Percentiles rank a stretch among this genome's conserved stretches.
These are phyloP conservation scores for Aspergillus sp. DNA, from an alignment of 2,329 filamentous ascomycete genomes.

Conservation along the genomic window DNA sequence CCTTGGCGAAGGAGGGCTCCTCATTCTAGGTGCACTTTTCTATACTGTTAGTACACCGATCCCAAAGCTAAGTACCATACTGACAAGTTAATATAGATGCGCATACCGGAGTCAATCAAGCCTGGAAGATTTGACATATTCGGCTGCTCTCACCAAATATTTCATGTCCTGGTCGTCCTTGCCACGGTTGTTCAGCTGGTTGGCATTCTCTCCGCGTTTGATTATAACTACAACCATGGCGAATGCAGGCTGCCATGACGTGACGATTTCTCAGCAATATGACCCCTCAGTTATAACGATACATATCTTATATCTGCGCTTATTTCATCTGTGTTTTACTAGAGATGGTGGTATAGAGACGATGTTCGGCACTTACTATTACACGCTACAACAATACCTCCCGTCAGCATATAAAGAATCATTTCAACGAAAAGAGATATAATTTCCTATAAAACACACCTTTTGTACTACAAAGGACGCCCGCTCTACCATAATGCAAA, in stretches of 20 bases:
- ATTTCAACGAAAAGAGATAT: no score
- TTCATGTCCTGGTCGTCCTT: conserved; percentile 27
- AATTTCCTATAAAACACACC: no score
- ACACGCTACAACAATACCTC: no score
- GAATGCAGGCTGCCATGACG: neutral
- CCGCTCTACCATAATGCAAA: no score
- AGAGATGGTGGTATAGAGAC: no score
- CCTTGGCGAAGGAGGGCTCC: conserved; percentile 20
- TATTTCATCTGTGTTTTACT: no score
- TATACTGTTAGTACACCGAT: conserved; percentile 28
- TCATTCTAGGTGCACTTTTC: conserved; percentile 28
- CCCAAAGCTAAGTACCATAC: conserved; percentile 14
- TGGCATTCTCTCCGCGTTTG: conserved; percentile 21
- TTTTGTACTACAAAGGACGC: no score
- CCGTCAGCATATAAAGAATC: no score
- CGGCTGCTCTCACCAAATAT: conserved; percentile 24
- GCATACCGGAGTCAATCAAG: conserved; percentile 22
- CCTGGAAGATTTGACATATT: conserved; percentile 25
- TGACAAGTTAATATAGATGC: conserved; percentile 15
- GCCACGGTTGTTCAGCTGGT: conserved; percentile 23
- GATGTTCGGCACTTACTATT: no score
- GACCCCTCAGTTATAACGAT: no score
- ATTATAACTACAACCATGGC: conserved; percentile 9
- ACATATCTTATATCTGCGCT: no score
- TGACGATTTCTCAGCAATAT: neutral